Percentiles rank a stretch among this genome's conserved stretches.
phyloP scores from a whole-genome alignment of 768 basidiomycete species.

The Calvatia gigantea region DNA sequence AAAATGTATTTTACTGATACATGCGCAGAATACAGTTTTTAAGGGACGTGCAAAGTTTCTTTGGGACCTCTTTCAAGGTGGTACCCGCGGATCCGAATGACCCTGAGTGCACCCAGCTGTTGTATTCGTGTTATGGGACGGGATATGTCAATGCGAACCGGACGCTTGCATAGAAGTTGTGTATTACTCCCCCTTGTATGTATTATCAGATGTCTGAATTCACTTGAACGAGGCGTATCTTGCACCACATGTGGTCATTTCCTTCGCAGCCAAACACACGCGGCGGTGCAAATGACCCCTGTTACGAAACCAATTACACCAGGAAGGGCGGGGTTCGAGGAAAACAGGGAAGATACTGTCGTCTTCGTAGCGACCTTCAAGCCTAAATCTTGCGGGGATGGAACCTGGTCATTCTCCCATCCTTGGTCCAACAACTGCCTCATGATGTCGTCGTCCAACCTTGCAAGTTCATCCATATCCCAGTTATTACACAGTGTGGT shows the following conservation, averaged over 20 bases:
- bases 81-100: slow-evolving; percentile 53
- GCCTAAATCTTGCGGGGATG: slow-evolving; percentile 16
- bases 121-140: slow-evolving; percentile 89
- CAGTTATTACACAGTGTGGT: slow-evolving; percentile 80
- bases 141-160: slow-evolving; percentile 90
- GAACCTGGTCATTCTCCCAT: slow-evolving; percentile 69
- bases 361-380: neutral
- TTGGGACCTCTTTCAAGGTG: slow-evolving; percentile 94
- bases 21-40: slow-evolving; percentile 81
- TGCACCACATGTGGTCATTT: neutral
- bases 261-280: slow-evolving; percentile 2
- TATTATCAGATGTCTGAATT: neutral
- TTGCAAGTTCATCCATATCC: slow-evolving; percentile 77
- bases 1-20: neutral
- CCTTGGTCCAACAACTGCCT: slow-evolving; percentile 71
- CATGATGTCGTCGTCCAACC: slow-evolving; percentile 65
- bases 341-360: too few species aligned
- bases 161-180: slow-evolving; percentile 52
- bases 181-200: neutral
- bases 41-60: slow-evolving; percentile 75
- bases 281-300: neutral
- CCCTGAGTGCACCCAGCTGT: slow-evolving; percentile 51
- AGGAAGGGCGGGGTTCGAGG: slow-evolving; percentile 2
- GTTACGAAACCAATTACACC: slow-evolving; percentile 2
- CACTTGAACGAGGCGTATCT: neutral